Evolutionary conservation across 2,329 filamentous ascomycete species (phyloP).

Genomic region (Exophiala mesophila): DNA sequence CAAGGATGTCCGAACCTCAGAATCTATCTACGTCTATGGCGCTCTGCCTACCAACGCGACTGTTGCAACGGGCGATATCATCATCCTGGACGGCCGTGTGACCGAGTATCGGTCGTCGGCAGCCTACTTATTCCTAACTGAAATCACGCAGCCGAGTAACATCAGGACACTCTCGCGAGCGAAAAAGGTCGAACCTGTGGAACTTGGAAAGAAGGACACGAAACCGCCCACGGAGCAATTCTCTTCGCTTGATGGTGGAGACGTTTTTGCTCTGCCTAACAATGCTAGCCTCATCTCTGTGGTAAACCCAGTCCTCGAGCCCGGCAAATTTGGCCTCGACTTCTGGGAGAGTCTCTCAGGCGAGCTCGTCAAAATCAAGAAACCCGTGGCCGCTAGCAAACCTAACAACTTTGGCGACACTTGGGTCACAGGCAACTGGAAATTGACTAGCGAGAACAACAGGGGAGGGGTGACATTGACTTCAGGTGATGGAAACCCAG

Average conservation of each 20-base stretch:
- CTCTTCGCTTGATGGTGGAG: slow-evolving; percentile 59
- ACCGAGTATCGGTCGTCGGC: slow-evolving; percentile 54
- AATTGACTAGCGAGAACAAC: slow-evolving; percentile 56
- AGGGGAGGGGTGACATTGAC: slow-evolving; percentile 62
- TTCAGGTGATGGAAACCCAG: slow-evolving; percentile 62
- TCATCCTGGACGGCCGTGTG: slow-evolving; percentile 55
- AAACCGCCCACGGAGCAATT: slow-evolving; percentile 58
- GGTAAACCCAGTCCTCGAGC: slow-evolving; percentile 58
- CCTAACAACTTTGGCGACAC: slow-evolving; percentile 64
- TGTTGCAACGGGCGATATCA: slow-evolving; percentile 57
- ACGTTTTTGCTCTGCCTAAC: slow-evolving; percentile 62
- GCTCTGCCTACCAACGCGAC: slow-evolving; percentile 29
- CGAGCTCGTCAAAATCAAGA: slow-evolving; percentile 61
- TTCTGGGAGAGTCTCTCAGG: slow-evolving; percentile 69
- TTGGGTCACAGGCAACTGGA: slow-evolving; percentile 64
- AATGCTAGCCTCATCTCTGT: slow-evolving; percentile 54
- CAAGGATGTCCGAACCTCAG: slow-evolving; percentile 53
- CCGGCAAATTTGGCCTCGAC: slow-evolving; percentile 60
- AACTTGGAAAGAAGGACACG: slow-evolving; percentile 55
- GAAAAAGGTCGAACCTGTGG: slow-evolving; percentile 52
- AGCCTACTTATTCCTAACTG: slow-evolving; percentile 59
- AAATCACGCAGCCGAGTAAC: slow-evolving; percentile 54
- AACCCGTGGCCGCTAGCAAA: slow-evolving; percentile 53
- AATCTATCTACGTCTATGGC: slow-evolving; percentile 62
- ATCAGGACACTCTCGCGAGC: slow-evolving; percentile 50